Evolutionary conservation across 225 moss, liverwort and hornwort species (phyloP).

Genomic region (Polytrichum formosum): DNA sequence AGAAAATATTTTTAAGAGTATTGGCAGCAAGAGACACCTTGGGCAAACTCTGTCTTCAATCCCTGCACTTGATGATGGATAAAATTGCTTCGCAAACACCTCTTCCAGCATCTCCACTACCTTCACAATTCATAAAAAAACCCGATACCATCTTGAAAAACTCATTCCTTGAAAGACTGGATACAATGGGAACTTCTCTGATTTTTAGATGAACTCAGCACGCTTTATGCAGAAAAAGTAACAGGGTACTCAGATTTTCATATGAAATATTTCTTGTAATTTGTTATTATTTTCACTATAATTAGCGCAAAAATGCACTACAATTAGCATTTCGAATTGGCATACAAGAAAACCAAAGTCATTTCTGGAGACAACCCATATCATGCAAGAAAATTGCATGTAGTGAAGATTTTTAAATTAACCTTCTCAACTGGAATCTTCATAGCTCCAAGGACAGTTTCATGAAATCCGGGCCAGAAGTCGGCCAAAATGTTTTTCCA

Average conservation of each 20-base stretch:
- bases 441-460: conserved; percentile 57
- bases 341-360: neutral
- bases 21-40: conserved; percentile 36
- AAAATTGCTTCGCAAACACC: conserved; percentile 65
- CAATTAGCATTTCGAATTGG: neutral
- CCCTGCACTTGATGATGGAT: conserved; percentile 42
- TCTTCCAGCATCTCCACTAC: conserved; percentile 82
- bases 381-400: conserved; percentile 8
- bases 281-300: too few relatives aligned
- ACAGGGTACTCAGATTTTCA: too few relatives aligned
- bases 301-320: too few relatives aligned
- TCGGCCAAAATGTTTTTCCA: conserved; percentile 73
- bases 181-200: too few relatives aligned
- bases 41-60: conserved; percentile 58
- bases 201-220: too few relatives aligned
- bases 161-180: too few relatives aligned
- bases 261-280: too few relatives aligned
- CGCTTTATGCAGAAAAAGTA: too few relatives aligned
- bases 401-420: conserved; percentile 8
- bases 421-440: conserved; percentile 88
- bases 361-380: neutral
- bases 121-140: conserved; percentile 34
- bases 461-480: conserved; percentile 95
- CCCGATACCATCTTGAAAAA: too few relatives aligned
- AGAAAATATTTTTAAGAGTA: neutral